Conservation (phyloP, 352 stramenopile genomes). For the Globisporangium takayamanum region DNA sequence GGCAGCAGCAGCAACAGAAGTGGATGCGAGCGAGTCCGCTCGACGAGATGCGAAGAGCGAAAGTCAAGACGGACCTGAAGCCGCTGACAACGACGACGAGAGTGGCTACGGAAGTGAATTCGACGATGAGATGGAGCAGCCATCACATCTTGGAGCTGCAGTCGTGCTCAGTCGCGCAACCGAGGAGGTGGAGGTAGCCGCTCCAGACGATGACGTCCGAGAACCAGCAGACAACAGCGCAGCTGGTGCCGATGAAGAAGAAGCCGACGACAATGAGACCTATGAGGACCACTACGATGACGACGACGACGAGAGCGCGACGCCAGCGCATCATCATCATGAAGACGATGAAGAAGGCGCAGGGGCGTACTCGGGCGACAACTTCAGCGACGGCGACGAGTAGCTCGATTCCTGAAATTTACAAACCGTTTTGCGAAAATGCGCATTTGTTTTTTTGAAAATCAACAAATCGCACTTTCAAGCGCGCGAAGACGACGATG, state of each 20-base stretch:
- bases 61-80: too few relatives aligned
- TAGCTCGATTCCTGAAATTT: background rate
- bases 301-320: slow-evolving; percentile 16
- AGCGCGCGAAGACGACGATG: too few relatives aligned
- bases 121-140: slow-evolving; percentile 23
- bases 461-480: background rate
- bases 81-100: slow-evolving; percentile 1
- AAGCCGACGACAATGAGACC: slow-evolving; percentile 33
- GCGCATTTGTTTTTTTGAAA: background rate
- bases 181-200: background rate
- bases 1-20: background rate
- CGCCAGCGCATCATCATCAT: background rate
- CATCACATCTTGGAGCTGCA: too few relatives aligned
- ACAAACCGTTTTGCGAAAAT: background rate
- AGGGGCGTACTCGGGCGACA: slow-evolving; percentile 26
- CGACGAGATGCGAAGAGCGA: background rate
- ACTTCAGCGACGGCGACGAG: slow-evolving; percentile 21
- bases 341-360: slow-evolving; percentile 8
- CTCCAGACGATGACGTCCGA: background rate
- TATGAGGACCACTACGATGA: slow-evolving; percentile 23
- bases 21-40: too few relatives aligned
- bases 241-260: slow-evolving; percentile 5
- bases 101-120: slow-evolving; percentile 38
- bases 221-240: background rate
- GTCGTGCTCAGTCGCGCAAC: background rate